These are phyloP conservation scores for Tricholoma matsutake DNA, from an alignment of 768 basidiomycete genomes.

Conservation along the genomic window DNA sequence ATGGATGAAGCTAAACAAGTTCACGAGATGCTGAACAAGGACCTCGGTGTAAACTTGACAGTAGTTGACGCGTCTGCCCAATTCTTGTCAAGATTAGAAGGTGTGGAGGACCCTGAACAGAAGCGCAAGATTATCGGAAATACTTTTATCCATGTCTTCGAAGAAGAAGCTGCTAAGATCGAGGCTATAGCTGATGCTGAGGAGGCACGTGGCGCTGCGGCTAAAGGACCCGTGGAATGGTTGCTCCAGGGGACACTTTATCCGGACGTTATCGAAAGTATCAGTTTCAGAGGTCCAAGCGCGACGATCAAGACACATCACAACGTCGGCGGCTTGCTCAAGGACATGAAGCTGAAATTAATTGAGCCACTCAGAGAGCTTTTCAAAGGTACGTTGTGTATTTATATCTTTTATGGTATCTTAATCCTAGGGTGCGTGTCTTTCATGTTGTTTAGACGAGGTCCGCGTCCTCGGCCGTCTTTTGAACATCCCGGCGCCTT, in stretches of 20 bases:
- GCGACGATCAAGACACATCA: conserved; percentile 99
- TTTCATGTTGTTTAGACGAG: conserved; percentile 61
- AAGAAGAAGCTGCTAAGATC: conserved; percentile 87
- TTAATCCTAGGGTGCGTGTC: neutral
- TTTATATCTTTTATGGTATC: neutral
- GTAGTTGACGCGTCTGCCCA: conserved; percentile 94
- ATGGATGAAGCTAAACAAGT: conserved; percentile 90
- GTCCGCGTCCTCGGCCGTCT: conserved; percentile 91
- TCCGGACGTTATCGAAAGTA: conserved; percentile 98
- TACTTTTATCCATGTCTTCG: conserved; percentile 98
- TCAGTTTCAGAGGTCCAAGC: conserved; percentile 98
- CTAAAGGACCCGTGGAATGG: conserved; percentile 95
- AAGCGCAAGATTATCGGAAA: conserved; percentile 99
- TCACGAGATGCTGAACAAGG: conserved; percentile 85
- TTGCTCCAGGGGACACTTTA: conserved; percentile 96
- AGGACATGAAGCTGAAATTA: conserved; percentile 97
- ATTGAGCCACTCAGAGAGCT: conserved; percentile 97
- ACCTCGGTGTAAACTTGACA: conserved; percentile 94
- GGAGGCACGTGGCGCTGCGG: conserved; percentile 58
- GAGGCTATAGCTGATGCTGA: conserved; percentile 80
- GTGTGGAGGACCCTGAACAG: conserved; percentile 92
- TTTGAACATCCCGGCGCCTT: conserved; percentile 84
- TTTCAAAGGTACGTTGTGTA: conserved; percentile 78
- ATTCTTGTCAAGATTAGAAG: conserved; percentile 86
- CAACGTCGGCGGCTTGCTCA: conserved; percentile 94